A percentile compares a stretch with the other conserved stretches of the same genome.
Conservation (phyloP, 305 asterid genomes). For the Rubia occidens region DNA sequence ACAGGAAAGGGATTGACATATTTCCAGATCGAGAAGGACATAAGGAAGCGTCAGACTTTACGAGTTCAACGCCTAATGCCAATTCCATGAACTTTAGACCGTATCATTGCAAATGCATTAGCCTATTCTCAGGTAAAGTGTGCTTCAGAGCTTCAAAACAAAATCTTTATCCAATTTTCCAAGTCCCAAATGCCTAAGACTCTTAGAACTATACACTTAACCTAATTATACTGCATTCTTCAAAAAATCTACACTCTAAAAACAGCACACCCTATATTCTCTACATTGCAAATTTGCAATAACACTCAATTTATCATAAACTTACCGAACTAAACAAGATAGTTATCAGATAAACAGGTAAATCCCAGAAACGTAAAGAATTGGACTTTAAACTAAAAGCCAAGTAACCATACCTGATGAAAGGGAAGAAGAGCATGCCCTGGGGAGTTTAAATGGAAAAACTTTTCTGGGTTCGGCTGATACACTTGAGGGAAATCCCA, state of each 20-base stretch:
- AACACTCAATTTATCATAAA: neutral
- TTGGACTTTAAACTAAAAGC: conserved; percentile 26
- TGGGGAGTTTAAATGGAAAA: conserved; percentile 18
- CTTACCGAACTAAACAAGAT: neutral
- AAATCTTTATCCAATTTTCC: neutral
- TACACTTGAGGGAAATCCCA: conserved; percentile 23
- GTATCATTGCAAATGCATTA: neutral
- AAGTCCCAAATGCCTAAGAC: neutral
- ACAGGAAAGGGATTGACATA: neutral
- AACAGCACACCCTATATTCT: no score
- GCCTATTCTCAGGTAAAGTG: neutral
- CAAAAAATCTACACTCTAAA: conserved; percentile 1
- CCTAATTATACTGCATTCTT: neutral
- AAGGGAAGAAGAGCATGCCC: conserved; percentile 30
- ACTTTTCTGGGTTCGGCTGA: conserved; percentile 23
- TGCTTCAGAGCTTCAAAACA: neutral
- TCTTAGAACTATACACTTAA: neutral
- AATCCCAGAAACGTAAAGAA: neutral
- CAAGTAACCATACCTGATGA: conserved; percentile 24
- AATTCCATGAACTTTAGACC: neutral
- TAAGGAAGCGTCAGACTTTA: neutral
- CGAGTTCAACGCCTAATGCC: neutral
- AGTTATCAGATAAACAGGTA: neutral
- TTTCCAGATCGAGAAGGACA: neutral
- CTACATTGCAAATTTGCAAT: neutral